Percentiles rank a stretch among this genome's conserved stretches.
Evolutionary conservation across 2,329 filamentous ascomycete genomes (phyloP).

Genomic region (Fonsecaea multimorphosa): DNA sequence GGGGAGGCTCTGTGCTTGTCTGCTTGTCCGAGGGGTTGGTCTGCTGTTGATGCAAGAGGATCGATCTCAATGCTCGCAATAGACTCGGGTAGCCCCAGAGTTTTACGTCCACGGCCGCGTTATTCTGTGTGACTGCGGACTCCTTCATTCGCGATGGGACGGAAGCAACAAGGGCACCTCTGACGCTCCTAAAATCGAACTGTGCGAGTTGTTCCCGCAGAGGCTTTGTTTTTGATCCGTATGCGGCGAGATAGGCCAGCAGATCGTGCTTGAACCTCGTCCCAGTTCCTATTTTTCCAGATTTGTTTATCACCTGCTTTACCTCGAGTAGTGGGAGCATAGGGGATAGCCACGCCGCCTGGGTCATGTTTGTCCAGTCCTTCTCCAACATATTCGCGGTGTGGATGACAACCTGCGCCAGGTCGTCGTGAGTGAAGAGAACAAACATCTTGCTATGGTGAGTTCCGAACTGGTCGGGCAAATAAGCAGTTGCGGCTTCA

Average conservation of each 20-base stretch:
- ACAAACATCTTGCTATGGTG: slow-evolving; percentile 89
- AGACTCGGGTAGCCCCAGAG: slow-evolving; percentile 80
- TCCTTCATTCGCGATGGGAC: slow-evolving; percentile 71
- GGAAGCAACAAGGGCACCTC: slow-evolving; percentile 76
- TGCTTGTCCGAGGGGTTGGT: slow-evolving; percentile 11
- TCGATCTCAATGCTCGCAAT: slow-evolving; percentile 61
- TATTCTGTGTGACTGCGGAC: slow-evolving; percentile 37
- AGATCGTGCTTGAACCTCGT: slow-evolving; percentile 76
- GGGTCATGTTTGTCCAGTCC: slow-evolving; percentile 88
- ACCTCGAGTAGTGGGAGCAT: slow-evolving; percentile 61
- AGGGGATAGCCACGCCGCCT: slow-evolving; percentile 81
- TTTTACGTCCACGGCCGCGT: slow-evolving; percentile 55
- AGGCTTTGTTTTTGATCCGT: slow-evolving; percentile 57
- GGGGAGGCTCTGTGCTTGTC: slow-evolving; percentile 43
- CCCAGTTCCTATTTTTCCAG: slow-evolving; percentile 63
- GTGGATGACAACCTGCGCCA: slow-evolving; percentile 79
- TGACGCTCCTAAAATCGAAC: slow-evolving; percentile 74
- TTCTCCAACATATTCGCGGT: slow-evolving; percentile 89
- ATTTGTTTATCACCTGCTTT: slow-evolving; percentile 2
- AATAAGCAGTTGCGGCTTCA: slow-evolving; percentile 72
- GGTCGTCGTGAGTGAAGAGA: slow-evolving; percentile 77
- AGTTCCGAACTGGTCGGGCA: slow-evolving; percentile 84
- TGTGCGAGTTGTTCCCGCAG: slow-evolving; percentile 64
- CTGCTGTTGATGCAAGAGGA: slow-evolving; percentile 54
- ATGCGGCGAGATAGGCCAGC: slow-evolving; percentile 72